A percentile compares a stretch with the other conserved stretches of the same genome.
Conservation (phyloP, 2,329 filamentous ascomycete species). For the Trichoderma koningiopsis region DNA sequence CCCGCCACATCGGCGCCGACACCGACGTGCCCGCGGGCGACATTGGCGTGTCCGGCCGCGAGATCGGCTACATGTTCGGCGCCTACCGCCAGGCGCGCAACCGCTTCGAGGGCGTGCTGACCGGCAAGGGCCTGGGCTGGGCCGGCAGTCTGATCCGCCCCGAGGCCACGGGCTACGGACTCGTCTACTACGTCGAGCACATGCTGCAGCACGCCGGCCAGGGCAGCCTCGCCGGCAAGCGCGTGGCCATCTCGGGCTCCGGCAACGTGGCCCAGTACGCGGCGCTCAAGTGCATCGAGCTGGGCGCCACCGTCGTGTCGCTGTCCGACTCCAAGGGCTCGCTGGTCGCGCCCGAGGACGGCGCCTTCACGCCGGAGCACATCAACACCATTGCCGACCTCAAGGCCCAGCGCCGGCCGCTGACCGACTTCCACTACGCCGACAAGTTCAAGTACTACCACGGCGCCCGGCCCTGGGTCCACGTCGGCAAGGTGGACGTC, state of each 20-base stretch:
- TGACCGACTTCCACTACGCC: constrained; percentile 69
- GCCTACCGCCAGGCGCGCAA: constrained; percentile 87
- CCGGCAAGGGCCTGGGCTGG: constrained; percentile 92
- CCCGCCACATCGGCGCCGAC: constrained; percentile 93
- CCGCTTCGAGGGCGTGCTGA: constrained; percentile 93
- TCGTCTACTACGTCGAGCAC: constrained; percentile 94
- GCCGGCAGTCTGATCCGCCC: constrained; percentile 92
- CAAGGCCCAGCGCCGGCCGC: constrained; percentile 83
- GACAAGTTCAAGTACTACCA: constrained; percentile 81
- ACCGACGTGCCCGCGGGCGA: constrained; percentile 97
- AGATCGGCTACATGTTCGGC: constrained; percentile 94
- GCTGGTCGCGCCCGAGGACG: constrained; percentile 71
- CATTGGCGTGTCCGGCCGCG: constrained; percentile 88
- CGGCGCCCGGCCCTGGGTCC: constrained; percentile 86
- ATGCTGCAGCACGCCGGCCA: constrained; percentile 92
- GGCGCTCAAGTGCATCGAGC: constrained; percentile 93
- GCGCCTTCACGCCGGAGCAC: constrained; percentile 76
- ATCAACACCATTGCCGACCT: constrained; percentile 77
- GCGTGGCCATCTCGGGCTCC: constrained; percentile 92
- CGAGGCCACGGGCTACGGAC: constrained; percentile 95
- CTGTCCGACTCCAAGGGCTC: constrained; percentile 90
- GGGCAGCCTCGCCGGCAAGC: constrained; percentile 86
- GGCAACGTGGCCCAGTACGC: constrained; percentile 98
- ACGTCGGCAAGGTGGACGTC: constrained; percentile 87
- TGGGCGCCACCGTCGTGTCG: constrained; percentile 88